Base-by-base conservation (phyloP, 768 basidiomycete species). In the Udeniomyces megalosporus region DNA sequence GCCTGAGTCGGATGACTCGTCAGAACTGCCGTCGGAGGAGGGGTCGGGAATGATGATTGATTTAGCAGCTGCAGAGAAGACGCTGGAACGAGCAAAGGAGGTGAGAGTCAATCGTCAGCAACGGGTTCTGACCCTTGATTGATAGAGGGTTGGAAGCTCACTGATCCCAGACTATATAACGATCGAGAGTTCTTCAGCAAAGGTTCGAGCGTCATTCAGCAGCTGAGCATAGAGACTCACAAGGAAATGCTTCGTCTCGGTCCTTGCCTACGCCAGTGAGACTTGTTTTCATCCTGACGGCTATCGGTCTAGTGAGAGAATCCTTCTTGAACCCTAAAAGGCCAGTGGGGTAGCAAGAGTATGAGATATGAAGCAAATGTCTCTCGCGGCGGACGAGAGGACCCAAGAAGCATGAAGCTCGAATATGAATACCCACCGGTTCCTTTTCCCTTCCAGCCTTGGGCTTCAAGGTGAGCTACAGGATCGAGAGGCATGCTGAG, bases 211-310 rank as follows among this genome's bases (percentile, higher is more conserved):
- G 38, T 42, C 38, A 17, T 17, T 15, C 31, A 28, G 26, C 20
- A 6, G 28, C 50, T 5, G 50, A 7, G 12, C n/a, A 48, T n/a
- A 48, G 22, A 48, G 20, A 54, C 60, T 35, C 22, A 61, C 60
- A 96, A 55, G 91, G 90, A 71, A 91, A 90, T 0, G 89, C 88
- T 68, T 92, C 90, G 69, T 93, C 91, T 67, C 90, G 80, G 72
- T 96, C 88, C 72, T 89, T 91, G 60, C 91, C 91, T 62, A 96
- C 73, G 2, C 91, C 91, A 11, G 81, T 76, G n/a, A 92, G 77
- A 4, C 79, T 87, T 74, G 84, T 84, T 77, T 95, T 95, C 71
- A 86, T 85, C 1, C 84, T 79, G 45, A 90, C 80, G 5, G 84
- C 79, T 34, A 96, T 75, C 1, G 91, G 91, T 7, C 81, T 79